A percentile compares a stretch with the other conserved stretches of the same genome.
Conservation (phyloP, 306 rosid genomes). For the Albizia julibrissin region DNA sequence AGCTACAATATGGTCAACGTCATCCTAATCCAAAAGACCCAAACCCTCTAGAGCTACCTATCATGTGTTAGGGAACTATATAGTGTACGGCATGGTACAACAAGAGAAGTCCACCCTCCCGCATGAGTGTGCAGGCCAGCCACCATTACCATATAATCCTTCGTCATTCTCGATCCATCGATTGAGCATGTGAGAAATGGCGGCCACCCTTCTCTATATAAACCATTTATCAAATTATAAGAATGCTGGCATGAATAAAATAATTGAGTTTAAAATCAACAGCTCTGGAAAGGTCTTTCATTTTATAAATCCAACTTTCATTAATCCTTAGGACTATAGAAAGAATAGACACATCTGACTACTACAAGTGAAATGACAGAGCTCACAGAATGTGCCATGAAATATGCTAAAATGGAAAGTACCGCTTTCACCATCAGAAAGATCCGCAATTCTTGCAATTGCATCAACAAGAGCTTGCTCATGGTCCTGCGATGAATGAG, state of each 20-base stretch:
- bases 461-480: slow-evolving; percentile 94
- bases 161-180: slow-evolving; percentile 61
- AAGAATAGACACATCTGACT: slow-evolving; percentile 5
- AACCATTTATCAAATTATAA: slow-evolving; percentile 29
- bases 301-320: not conserved
- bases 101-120: slow-evolving; percentile 41
- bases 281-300: not conserved
- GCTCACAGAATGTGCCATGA: slow-evolving; percentile 8
- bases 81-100: slow-evolving; percentile 43
- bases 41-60: slow-evolving; percentile 43
- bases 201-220: slow-evolving; percentile 63
- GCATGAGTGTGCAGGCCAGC: slow-evolving; percentile 23
- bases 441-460: slow-evolving; percentile 65
- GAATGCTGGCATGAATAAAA: not conserved
- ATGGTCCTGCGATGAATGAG: slow-evolving; percentile 65
- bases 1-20: slow-evolving; percentile 48
- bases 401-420: slow-evolving; percentile 33
- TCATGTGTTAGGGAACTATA: slow-evolving; percentile 37
- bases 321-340: not conserved
- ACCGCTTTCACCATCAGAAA: slow-evolving; percentile 93
- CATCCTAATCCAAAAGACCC: slow-evolving; percentile 48
- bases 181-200: slow-evolving; percentile 60
- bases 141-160: slow-evolving; percentile 6
- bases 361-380: slow-evolving; percentile 8
- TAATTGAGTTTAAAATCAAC: not conserved